phyloP scores from a whole-genome alignment of 78 protist genomes.

The Monosiga brevicollis region DNA sequence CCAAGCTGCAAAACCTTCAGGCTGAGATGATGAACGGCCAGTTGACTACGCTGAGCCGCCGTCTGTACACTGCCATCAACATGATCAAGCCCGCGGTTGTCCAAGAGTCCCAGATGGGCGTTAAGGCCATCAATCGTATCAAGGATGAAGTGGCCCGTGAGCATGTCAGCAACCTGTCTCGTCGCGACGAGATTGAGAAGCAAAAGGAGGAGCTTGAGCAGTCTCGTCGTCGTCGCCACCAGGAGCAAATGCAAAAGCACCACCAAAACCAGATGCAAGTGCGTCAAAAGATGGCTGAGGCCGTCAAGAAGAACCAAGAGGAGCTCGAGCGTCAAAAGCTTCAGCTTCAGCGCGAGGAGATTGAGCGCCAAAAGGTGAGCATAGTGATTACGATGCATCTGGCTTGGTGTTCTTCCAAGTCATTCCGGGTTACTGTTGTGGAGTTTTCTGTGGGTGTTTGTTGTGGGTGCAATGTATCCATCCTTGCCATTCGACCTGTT shows the following conservation, averaged over 20 bases:
- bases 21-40: background rate
- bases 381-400: too few relatives aligned
- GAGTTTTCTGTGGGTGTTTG: too few relatives aligned
- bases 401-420: too few relatives aligned
- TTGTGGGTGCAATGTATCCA: too few relatives aligned
- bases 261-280: background rate
- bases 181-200: background rate
- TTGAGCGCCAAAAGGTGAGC: conserved; percentile 8
- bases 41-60: background rate
- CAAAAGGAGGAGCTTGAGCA: background rate
- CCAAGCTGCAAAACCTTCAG: background rate
- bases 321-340: background rate
- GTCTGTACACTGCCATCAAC: background rate
- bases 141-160: background rate
- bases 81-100: background rate
- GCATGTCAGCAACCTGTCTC: background rate
- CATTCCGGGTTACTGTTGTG: too few relatives aligned
- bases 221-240: too few relatives aligned
- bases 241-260: background rate
- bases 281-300: background rate
- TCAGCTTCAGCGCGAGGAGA: conserved; percentile 6
- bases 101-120: background rate
- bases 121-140: background rate
- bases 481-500: too few relatives aligned
- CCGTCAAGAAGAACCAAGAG: background rate